Base-by-base conservation (phyloP, 1,284 basidiomycete species). In the Puccinia polysora region DNA sequence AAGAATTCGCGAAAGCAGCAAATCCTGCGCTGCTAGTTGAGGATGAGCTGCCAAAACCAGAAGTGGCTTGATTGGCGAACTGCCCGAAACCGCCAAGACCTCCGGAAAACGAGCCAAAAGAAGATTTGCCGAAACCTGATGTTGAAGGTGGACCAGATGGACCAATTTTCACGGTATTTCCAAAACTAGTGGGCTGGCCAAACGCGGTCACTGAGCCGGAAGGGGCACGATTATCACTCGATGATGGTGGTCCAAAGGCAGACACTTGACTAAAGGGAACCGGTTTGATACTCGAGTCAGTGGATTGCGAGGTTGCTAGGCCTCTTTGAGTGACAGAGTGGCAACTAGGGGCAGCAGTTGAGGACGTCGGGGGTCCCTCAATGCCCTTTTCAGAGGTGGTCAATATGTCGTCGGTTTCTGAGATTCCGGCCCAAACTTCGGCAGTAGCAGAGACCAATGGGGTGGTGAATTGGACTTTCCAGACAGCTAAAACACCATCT, bases 401-500 rank as follows among this genome's bases (percentile, higher is more conserved):
- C 28, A 40, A 55, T 38, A 65, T 55, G 38, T 65, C 64, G 12
- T 34, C 38, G 18, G 23, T 40, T 20, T 40, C 25, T 15, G 50
- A n/a, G 49, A 55, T 52, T 53, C 25, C n/a, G 20, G 14, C 23
- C 64, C 64, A 65, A 34, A 65, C 36, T 40, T 52, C 30, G 25
- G 36, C 20, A 30, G 34, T 32, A 5, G 20, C 2, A 25, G 47
- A 32, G 34, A 53, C 14, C 15, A 20, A 38, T 25, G 47, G 49
- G 8, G 49, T 23, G 25, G 23, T 23, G 1, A 65, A 43, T 38
- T 7, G 2, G 3, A 65, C 30, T 30, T 47, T 72, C 69, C 69
- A 72, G 5, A 64, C 34, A 43, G 32, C 50, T 2, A 72, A 59
- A 45, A 72, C 69, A 25, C 69, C 69, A 53, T 72, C 69, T 12